phyloP scores from a whole-genome alignment of 2,329 filamentous ascomycete genomes.

The Tolypocladium ovalisporum region DNA sequence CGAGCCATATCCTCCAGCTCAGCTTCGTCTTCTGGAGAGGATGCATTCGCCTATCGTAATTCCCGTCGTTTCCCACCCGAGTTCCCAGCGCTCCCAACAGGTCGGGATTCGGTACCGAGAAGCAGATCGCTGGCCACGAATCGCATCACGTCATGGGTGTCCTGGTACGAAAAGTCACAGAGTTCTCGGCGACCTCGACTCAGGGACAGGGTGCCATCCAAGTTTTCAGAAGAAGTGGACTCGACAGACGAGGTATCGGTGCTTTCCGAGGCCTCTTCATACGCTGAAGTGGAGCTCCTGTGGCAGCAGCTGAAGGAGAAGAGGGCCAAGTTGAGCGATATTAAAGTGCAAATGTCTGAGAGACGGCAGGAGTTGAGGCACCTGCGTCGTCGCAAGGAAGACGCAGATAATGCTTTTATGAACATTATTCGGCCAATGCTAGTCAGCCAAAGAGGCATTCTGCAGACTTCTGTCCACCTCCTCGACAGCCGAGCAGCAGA shows the following conservation, averaged over 20 bases:
- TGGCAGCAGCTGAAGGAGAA: slow-evolving; percentile 25
- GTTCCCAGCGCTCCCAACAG: slow-evolving; percentile 14
- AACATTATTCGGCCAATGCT: slow-evolving; percentile 24
- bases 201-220: slow-evolving; percentile 2
- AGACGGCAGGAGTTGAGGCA: slow-evolving; percentile 19
- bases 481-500: slow-evolving; percentile 19
- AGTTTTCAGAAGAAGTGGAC: slow-evolving; percentile 4
- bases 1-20: slow-evolving; percentile 11
- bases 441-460: slow-evolving; percentile 12
- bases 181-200: slow-evolving; percentile 10
- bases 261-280: slow-evolving; percentile 11
- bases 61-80: slow-evolving; percentile 20
- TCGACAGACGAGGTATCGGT: slow-evolving; percentile 6
- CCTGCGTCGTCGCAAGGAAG: slow-evolving; percentile 20
- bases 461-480: slow-evolving; percentile 9
- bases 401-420: slow-evolving; percentile 30
- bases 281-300: slow-evolving; percentile 20
- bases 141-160: slow-evolving; percentile 22
- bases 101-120: slow-evolving; percentile 9
- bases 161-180: slow-evolving; percentile 17
- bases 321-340: slow-evolving; percentile 15
- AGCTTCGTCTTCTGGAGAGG: slow-evolving; percentile 14
- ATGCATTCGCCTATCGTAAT: slow-evolving; percentile 17
- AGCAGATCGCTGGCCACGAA: slow-evolving; percentile 18
- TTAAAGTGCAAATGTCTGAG: slow-evolving; percentile 19